A percentile compares a stretch with the other conserved stretches of the same genome.
These are phyloP conservation scores for Leccinum fibrillosum DNA, from an alignment of 768 basidiomycete species.

Conservation along the genomic window DNA sequence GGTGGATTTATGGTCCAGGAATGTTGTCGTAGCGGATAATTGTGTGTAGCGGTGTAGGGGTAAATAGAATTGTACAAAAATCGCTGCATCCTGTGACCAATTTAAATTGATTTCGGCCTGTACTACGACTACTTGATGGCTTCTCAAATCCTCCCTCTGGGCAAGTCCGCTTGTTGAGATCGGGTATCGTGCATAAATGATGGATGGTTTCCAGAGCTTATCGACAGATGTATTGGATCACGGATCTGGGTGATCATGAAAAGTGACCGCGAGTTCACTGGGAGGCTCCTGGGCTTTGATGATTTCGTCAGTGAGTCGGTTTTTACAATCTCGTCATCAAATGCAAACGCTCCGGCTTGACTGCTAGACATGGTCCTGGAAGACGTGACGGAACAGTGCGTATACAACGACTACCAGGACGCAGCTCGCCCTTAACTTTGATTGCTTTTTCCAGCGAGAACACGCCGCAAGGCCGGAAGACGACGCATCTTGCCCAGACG, in stretches of 20 bases:
- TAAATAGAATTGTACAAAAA: conserved; percentile 13
- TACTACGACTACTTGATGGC: conserved; percentile 53
- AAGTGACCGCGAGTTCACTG: conserved; percentile 93
- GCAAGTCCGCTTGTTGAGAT: conserved; percentile 35
- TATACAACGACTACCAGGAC: conserved; percentile 8
- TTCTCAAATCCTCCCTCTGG: conserved; percentile 91
- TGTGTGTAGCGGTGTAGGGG: conserved; percentile 2
- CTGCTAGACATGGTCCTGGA: conserved; percentile 85
- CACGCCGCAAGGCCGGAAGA: conserved; percentile 78
- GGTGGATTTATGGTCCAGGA: conserved; percentile 16
- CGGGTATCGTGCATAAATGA: not conserved
- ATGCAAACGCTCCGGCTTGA: not conserved
- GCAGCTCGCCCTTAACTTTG: not conserved
- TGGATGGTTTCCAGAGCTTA: conserved; percentile 60
- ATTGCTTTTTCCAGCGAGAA: conserved; percentile 58
- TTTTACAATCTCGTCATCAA: not conserved
- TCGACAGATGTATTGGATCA: conserved; percentile 96
- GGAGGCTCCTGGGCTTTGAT: conserved; percentile 92
- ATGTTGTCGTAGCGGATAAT: conserved; percentile 25
- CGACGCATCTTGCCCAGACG: conserved; percentile 82
- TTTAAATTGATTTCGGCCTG: not conserved
- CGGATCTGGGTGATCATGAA: conserved; percentile 99
- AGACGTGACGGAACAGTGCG: conserved; percentile 95
- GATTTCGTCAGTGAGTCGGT: conserved; percentile 95
- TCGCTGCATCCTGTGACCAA: not conserved